Evolutionary conservation across 2,329 filamentous ascomycete genomes (phyloP).

Genomic region (Elsinoe ampelina): DNA sequence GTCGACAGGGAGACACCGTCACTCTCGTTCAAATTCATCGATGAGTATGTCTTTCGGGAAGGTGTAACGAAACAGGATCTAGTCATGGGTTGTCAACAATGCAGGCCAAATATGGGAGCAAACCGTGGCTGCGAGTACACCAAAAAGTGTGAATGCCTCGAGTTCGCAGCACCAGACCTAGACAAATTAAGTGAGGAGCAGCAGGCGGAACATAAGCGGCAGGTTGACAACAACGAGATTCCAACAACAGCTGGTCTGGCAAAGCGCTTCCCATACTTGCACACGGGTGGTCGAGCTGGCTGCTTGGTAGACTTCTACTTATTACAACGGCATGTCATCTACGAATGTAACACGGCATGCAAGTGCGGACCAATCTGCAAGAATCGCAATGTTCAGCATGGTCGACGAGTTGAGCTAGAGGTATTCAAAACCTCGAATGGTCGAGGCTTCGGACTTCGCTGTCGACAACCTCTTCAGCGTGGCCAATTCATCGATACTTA

Average conservation of each 20-base stretch:
- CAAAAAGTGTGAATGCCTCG: conserved; percentile 55
- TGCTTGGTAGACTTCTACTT: conserved; percentile 36
- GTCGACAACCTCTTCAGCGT: conserved; percentile 52
- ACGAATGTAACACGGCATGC: conserved; percentile 70
- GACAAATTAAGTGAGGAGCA: conserved; percentile 25
- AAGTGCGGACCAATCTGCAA: conserved; percentile 55
- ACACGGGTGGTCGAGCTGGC: conserved; percentile 25
- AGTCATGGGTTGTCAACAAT: conserved; percentile 57
- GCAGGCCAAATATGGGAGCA: conserved; percentile 45
- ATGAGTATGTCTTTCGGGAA: conserved; percentile 48
- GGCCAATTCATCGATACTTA: conserved; percentile 78
- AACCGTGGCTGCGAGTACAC: conserved; percentile 53
- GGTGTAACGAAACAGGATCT: conserved; percentile 55
- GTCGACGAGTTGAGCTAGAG: conserved; percentile 59
- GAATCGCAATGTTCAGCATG: conserved; percentile 68
- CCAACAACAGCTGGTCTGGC: conserved; percentile 30
- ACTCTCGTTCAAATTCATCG: conserved; percentile 59
- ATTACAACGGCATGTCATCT: conserved; percentile 47
- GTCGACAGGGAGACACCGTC: conserved; percentile 49
- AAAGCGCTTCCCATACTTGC: conserved; percentile 54
- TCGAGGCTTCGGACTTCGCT: conserved; percentile 71
- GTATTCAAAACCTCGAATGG: conserved; percentile 66
- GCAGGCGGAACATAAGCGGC: conserved; percentile 19
- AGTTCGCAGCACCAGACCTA: conserved; percentile 47
- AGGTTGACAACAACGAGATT: conserved; percentile 1